Percentiles rank a stretch among this genome's conserved stretches.
These are phyloP conservation scores for Edaphochlamys debaryana DNA, from an alignment of 139 green algal genomes.

Conservation along the genomic window DNA sequence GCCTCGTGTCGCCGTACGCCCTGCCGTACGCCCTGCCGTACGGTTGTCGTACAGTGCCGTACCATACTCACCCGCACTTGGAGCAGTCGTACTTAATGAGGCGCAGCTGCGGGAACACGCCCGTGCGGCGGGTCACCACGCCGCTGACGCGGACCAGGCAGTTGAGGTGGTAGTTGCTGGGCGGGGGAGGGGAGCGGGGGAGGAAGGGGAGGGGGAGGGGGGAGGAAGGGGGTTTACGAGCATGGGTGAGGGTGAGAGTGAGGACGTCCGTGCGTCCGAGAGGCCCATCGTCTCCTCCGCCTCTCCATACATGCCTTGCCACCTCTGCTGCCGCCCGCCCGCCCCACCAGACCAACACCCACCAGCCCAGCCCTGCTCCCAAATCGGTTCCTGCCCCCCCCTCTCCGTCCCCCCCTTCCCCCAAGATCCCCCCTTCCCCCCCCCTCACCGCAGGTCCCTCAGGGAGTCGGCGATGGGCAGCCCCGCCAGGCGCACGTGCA, in stretches of 20 bases:
- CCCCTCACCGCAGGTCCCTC: constrained; percentile 89
- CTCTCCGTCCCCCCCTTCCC: neutral
- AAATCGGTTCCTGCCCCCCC: neutral
- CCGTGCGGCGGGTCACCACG: constrained; percentile 95
- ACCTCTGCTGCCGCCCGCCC: too few species aligned
- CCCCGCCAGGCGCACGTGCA: constrained; percentile 91
- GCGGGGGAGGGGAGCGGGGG: neutral
- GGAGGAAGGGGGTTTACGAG: neutral
- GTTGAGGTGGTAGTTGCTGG: constrained; percentile 85
- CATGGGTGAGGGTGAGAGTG: too few species aligned
- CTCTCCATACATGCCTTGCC: too few species aligned
- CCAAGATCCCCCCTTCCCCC: too few species aligned
- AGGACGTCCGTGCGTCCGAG: too few species aligned
- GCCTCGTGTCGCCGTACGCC: too few species aligned
- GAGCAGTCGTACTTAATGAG: constrained; percentile 93
- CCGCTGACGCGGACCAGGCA: constrained; percentile 87
- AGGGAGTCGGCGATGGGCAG: constrained; percentile 93
- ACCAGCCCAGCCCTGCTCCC: too few species aligned
- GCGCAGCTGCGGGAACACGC: constrained; percentile 97
- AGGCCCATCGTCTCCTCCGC: too few species aligned
- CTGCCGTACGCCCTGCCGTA: too few species aligned
- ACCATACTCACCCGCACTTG: constrained; percentile 78
- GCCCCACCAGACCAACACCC: too few species aligned
- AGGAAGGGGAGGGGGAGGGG: neutral
- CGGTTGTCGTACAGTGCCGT: too few species aligned